Evolutionary conservation across 2,329 filamentous ascomycete genomes (phyloP).

Genomic region (Atkinsonella texensis): DNA sequence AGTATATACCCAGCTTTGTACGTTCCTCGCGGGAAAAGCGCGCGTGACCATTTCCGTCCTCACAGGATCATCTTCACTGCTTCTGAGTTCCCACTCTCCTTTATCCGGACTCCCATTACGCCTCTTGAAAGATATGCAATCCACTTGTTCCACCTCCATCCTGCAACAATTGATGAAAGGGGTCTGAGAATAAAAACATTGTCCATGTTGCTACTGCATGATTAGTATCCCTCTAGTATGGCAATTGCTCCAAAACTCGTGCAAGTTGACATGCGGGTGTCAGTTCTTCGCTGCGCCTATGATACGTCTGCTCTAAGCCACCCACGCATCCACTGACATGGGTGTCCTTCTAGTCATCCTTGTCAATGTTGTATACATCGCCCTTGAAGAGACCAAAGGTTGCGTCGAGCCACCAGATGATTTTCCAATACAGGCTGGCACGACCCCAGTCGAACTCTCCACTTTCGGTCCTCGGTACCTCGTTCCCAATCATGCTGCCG

Average conservation of each 20-base stretch:
- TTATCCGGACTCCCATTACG: not conserved
- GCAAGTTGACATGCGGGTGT: too few relatives aligned
- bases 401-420: constrained; percentile 51
- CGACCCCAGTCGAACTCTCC: constrained; percentile 68
- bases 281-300: not conserved
- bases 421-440: constrained; percentile 55
- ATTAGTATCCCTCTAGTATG: too few relatives aligned
- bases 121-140: not conserved
- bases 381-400: constrained; percentile 47
- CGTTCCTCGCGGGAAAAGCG: not conserved
- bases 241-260: too few relatives aligned
- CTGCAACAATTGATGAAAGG: too few relatives aligned
- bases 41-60: not conserved
- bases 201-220: too few relatives aligned
- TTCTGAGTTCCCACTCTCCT: too few relatives aligned
- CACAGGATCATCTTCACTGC: not conserved
- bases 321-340: not conserved
- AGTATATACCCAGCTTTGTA: not conserved
- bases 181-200: too few relatives aligned
- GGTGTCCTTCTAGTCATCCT: constrained; percentile 36
- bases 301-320: not conserved
- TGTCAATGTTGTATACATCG: constrained; percentile 44
- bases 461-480: constrained; percentile 59
- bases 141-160: not conserved
- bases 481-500: constrained; percentile 59